Evolutionary conservation across 208 protist species (phyloP).

Genomic region (Crithidia bombi): DNA sequence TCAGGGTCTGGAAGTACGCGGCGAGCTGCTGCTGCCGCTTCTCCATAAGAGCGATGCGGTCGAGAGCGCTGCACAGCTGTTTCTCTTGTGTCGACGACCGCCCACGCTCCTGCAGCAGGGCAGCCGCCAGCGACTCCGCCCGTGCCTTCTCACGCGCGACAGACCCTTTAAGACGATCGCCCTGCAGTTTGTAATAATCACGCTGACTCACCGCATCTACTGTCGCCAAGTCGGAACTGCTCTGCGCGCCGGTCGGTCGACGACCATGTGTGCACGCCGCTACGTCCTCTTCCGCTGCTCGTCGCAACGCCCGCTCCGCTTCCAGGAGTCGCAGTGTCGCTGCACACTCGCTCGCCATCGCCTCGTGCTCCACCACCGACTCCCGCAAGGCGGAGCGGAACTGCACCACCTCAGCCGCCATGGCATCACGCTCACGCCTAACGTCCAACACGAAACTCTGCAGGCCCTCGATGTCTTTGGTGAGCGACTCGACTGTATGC

Average conservation of each 20-base stretch:
- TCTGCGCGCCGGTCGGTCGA: background rate
- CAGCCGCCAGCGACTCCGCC: conserved; percentile 28
- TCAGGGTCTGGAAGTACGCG: conserved; percentile 48
- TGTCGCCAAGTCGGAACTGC: background rate
- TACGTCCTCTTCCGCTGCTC: conserved; percentile 19
- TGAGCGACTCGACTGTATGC: conserved; percentile 50
- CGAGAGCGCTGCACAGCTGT: conserved; percentile 42
- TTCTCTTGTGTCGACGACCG: conserved; percentile 30
- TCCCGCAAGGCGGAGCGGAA: conserved; percentile 42
- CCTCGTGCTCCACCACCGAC: conserved; percentile 21
- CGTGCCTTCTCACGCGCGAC: conserved; percentile 28
- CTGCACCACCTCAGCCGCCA: conserved; percentile 47
- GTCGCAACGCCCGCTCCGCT: conserved; percentile 32
- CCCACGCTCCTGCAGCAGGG: conserved; percentile 40
- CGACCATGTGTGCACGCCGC: background rate
- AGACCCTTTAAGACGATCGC: conserved; percentile 37
- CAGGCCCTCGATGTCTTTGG: conserved; percentile 43
- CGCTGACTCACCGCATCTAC: conserved; percentile 49
- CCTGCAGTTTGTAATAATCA: conserved; percentile 75
- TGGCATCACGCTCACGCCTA: conserved; percentile 37
- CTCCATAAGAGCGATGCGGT: conserved; percentile 44
- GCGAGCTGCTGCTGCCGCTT: conserved; percentile 17
- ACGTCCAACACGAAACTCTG: conserved; percentile 42
- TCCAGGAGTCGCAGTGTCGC: conserved; percentile 36
- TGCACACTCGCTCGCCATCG: conserved; percentile 24